Base-by-base conservation (phyloP, 345 rosid species). In the Atalantia buxifolia region DNA sequence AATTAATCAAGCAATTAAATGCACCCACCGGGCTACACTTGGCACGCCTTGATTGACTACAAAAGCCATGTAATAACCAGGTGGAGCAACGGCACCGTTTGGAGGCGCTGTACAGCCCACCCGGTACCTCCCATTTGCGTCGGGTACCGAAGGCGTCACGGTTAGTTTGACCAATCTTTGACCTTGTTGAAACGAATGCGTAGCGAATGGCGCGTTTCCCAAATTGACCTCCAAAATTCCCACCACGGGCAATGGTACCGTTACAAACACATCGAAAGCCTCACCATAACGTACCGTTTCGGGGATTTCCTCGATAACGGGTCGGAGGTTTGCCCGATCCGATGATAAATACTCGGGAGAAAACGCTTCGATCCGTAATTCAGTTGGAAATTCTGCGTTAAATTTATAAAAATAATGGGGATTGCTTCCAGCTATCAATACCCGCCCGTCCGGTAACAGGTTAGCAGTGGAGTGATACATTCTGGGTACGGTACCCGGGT, bases 391-490 rank as follows among this genome's bases (percentile, higher is more conserved):
- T 45, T 84, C 89, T 0, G 83, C 85, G 0, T 85, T 80, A 80
- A 87, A 93, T 21, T 89, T 89, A 80, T 95, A 93, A 42, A 92
- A 87, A 22, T 83, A 81, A 73, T 95, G 97, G 22, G 99, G 98
- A 78, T 95, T 95, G 80, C 99, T 95, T 30, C 98, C 98, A 4
- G 98, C 94, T 31, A 95, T 36, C 30, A 95, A 65, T 12, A 93
- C 82, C 69, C 97, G 87, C 57, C 99, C 98, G 69, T 93, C 98
- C 0, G 97, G 97, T 66, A 95, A 81, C 22, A 95, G 78, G 80
- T 93, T 93, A 24, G 98, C 99, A 2, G 97, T 95, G 14, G 99
- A 91, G 84, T 95, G 98, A 83, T 95, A 93, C 96, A 95, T 24
- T 76, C 98, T 82, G 45, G 99, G 93, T 25, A 93, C 86, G 0